Evolutionary conservation across 192 early-diverging fungal genomes (phyloP).

Genomic region (Backusella westeae): DNA sequence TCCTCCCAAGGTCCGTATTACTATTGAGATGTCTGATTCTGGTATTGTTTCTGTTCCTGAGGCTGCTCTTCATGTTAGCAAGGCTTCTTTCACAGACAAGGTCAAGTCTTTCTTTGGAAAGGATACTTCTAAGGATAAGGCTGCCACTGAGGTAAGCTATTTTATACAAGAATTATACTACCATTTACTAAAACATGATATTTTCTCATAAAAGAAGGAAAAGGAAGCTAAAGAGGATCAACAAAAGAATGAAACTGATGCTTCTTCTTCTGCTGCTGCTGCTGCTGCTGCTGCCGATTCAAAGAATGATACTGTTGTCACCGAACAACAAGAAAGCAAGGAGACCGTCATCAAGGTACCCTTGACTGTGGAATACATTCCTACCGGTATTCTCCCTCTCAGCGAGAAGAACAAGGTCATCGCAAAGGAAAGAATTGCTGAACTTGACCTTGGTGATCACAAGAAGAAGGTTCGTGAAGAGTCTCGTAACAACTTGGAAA

Average conservation of each 20-base stretch:
- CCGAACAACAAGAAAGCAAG: constrained; percentile 13
- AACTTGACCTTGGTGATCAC: constrained; percentile 73
- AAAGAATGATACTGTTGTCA: constrained; percentile 1
- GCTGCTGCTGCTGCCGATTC: constrained; percentile 30
- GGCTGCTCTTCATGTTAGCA: constrained; percentile 48
- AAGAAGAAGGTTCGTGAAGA: constrained; percentile 71
- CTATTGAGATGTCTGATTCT: constrained; percentile 78
- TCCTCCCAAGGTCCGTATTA: constrained; percentile 79
- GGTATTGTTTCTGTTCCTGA: constrained; percentile 70
- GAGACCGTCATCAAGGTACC: constrained; percentile 15
- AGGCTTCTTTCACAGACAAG: constrained; percentile 48
- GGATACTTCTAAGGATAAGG: constrained; percentile 34
- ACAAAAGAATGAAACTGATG: constrained; percentile 26
- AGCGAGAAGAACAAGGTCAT: constrained; percentile 22
- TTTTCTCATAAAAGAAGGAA: not conserved
- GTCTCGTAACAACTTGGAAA: constrained; percentile 86
- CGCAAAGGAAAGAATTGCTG: constrained; percentile 32
- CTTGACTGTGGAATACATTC: constrained; percentile 25
- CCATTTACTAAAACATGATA: not conserved
- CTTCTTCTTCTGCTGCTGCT: constrained; percentile 21
- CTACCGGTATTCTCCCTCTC: constrained; percentile 23
- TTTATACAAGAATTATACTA: not conserved
- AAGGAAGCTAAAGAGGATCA: constrained; percentile 17
- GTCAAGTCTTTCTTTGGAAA: constrained; percentile 68
- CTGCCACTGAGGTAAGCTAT: constrained; percentile 5